These are phyloP conservation scores for Malassezia pachydermatis DNA, from an alignment of 1,284 basidiomycete genomes.

Conservation along the genomic window DNA sequence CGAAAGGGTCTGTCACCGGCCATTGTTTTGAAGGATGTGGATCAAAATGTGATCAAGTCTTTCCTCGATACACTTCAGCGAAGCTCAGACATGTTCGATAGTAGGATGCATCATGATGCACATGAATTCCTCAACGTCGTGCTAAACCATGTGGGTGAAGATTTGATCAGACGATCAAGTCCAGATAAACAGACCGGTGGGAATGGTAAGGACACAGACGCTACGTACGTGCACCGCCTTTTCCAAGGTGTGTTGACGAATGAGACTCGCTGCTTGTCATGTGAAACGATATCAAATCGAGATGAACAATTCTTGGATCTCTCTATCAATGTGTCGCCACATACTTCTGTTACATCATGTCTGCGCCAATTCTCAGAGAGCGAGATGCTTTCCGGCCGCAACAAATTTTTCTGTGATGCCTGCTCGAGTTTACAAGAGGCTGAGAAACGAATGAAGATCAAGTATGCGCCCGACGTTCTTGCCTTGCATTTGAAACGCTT, in stretches of 20 bases:
- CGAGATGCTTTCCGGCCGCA: conserved; percentile 93
- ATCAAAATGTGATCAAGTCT: conserved; percentile 18
- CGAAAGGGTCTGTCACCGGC: background rate
- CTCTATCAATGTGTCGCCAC: conserved; percentile 95
- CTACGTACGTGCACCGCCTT: conserved; percentile 77
- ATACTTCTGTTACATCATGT: conserved; percentile 87
- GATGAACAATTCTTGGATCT: conserved; percentile 94
- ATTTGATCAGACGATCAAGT: too few species aligned
- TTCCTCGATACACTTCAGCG: conserved; percentile 35
- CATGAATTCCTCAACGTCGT: conserved; percentile 94
- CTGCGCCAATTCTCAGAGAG: conserved; percentile 89
- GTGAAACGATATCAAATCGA: conserved; percentile 84
- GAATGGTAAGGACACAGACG: conserved; percentile 45
- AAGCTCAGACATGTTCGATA: conserved; percentile 41
- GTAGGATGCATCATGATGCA: conserved; percentile 62
- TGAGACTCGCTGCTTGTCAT: conserved; percentile 91
- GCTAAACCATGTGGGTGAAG: conserved; percentile 83
- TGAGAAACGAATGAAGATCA: conserved; percentile 97
- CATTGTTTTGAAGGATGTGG: conserved; percentile 2
- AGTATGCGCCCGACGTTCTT: conserved; percentile 82
- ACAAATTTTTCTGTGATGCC: conserved; percentile 96
- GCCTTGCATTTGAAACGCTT: conserved; percentile 93
- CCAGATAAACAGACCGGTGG: conserved; percentile 46
- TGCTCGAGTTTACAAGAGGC: conserved; percentile 95
- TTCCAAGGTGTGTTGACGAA: conserved; percentile 90